Conservation (phyloP, 2,329 filamentous ascomycete genomes). For the Colletotrichum chlorophyti region DNA sequence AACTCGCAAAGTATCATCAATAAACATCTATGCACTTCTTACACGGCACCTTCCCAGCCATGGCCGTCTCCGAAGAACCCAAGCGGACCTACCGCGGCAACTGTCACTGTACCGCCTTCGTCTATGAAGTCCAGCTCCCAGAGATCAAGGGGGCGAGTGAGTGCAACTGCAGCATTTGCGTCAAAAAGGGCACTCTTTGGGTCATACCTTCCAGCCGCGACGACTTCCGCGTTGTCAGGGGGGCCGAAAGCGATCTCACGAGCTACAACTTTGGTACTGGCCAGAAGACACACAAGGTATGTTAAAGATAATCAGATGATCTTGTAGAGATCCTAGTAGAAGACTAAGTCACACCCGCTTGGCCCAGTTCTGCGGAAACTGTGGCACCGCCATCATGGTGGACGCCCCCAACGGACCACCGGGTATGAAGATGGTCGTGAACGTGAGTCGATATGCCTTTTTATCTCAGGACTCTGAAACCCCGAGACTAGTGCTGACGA, state of each 20-base stretch:
- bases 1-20: background rate
- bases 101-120: constrained; percentile 63
- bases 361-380: constrained; percentile 61
- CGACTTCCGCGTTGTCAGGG: constrained; percentile 54
- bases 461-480: background rate
- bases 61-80: constrained; percentile 3
- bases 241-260: constrained; percentile 46
- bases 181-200: constrained; percentile 54
- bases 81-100: constrained; percentile 58
- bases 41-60: background rate
- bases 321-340: background rate
- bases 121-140: constrained; percentile 58
- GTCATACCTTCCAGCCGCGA: constrained; percentile 37
- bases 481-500: background rate
- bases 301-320: background rate
- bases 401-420: constrained; percentile 35
- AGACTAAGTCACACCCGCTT: background rate
- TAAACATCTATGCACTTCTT: background rate
- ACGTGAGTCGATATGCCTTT: constrained; percentile 42
- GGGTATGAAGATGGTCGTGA: constrained; percentile 44
- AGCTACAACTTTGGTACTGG: constrained; percentile 51
- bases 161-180: constrained; percentile 74
- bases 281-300: constrained; percentile 50
- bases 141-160: constrained; percentile 62
- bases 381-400: constrained; percentile 52